Evolutionary conservation across 495 filamentous ascomycete genomes (phyloP).

Genomic region (Penicillium silybi): DNA sequence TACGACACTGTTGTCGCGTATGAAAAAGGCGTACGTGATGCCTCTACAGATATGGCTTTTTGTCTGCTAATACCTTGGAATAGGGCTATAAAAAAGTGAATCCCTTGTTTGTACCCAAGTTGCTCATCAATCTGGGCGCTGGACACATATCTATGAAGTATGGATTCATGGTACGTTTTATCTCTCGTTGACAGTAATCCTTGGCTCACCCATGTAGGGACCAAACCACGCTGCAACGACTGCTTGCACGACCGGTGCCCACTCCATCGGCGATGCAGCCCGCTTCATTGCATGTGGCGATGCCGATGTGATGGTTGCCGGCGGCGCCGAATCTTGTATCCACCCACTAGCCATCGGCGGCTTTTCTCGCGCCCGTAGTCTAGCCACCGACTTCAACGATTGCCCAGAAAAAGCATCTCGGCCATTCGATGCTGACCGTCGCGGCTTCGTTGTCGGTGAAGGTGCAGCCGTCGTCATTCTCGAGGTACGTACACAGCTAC

Average conservation of each 20-base stretch:
- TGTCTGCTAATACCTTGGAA: neutral
- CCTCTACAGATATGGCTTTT: neutral
- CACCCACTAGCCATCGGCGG: conserved; percentile 90
- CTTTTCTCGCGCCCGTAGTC: conserved; percentile 80
- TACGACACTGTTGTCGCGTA: conserved; percentile 77
- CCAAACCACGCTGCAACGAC: conserved; percentile 91
- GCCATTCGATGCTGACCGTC: conserved; percentile 79
- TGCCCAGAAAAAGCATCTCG: conserved; percentile 69
- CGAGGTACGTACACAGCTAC: conserved; percentile 48
- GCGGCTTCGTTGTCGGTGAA: conserved; percentile 90
- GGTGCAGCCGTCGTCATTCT: conserved; percentile 84
- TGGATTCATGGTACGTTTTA: conserved; percentile 61
- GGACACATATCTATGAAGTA: conserved; percentile 92
- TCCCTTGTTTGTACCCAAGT: conserved; percentile 84
- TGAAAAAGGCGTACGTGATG: conserved; percentile 57
- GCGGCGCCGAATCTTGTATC: conserved; percentile 92
- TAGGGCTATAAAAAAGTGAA: conserved; percentile 90
- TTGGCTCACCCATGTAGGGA: conserved; percentile 45
- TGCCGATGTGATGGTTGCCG: conserved; percentile 91
- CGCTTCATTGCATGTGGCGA: conserved; percentile 88
- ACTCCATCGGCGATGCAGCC: conserved; percentile 88
- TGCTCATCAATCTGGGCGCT: conserved; percentile 91
- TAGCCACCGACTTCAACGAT: conserved; percentile 77
- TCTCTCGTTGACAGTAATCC: neutral
- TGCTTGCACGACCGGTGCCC: conserved; percentile 91